Conservation (phyloP, 306 rosid species). For the Pyrus communis region DNA sequence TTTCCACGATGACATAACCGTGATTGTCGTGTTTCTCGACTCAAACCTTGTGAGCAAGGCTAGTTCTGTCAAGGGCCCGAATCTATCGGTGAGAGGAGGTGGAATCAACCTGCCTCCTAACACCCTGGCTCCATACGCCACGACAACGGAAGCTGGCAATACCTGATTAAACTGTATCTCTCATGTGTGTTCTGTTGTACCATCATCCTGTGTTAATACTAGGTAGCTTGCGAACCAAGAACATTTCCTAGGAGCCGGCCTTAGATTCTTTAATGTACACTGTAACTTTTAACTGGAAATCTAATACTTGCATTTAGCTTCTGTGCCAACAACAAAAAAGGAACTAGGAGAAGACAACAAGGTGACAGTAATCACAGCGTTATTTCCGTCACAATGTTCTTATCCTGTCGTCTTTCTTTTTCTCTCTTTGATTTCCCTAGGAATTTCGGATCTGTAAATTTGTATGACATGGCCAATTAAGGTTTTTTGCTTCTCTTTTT, state of each 20-base stretch:
- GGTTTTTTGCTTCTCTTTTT: slow-evolving; percentile 10
- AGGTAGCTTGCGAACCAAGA: slow-evolving; percentile 43
- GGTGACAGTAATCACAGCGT: slow-evolving; percentile 37
- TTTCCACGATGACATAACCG: slow-evolving; percentile 96
- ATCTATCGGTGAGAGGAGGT: slow-evolving; percentile 78
- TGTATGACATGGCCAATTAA: slow-evolving; percentile 23
- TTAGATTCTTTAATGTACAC: slow-evolving; percentile 65
- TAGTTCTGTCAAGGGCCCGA: slow-evolving; percentile 54
- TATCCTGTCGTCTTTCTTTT: slow-evolving; percentile 8
- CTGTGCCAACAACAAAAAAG: slow-evolving; percentile 23
- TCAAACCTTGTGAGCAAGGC: slow-evolving; percentile 66
- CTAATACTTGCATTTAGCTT: slow-evolving; percentile 64
- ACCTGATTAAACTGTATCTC: slow-evolving; percentile 39
- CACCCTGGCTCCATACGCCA: slow-evolving; percentile 61
- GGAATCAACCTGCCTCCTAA: slow-evolving; percentile 68
- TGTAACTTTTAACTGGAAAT: slow-evolving; percentile 58
- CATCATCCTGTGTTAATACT: slow-evolving; percentile 78
- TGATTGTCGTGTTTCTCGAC: slow-evolving; percentile 79
- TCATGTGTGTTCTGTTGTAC: slow-evolving; percentile 33
- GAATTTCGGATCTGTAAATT: slow-evolving; percentile 17
- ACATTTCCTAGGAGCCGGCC: slow-evolving; percentile 40
- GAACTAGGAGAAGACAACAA: slow-evolving; percentile 36
- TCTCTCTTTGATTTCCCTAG: neutral
- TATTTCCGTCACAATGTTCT: slow-evolving; percentile 31
- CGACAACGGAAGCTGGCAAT: slow-evolving; percentile 48